Evolutionary conservation across 2,329 filamentous ascomycete species (phyloP), one percentile per base, ranked within the genome.

Genomic region (Samsoniella hepiali): DNA sequence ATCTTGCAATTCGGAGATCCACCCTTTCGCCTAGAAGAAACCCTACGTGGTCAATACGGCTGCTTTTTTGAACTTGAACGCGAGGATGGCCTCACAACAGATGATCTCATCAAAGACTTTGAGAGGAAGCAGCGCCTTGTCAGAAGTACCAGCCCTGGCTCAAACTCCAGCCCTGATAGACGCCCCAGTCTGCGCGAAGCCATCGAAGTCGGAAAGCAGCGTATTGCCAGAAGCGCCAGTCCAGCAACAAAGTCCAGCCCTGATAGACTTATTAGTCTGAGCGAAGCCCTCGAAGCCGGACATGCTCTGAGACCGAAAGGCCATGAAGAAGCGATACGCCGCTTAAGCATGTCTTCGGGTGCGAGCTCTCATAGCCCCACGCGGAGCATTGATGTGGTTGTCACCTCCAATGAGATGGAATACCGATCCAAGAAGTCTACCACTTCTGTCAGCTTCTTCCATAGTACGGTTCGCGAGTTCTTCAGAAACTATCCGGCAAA

Each of bases 1-100:
- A 74, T 76, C n/a, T 70, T 82, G 51, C 72, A 72, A 40, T 79
- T 79, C 60, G 74, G 74, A 0, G 77, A 80, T 51, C 74, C 71
- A 7, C 78, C 73, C 1, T 75, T 73, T 69, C 75, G 74, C 15
- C 71, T 79, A 0, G 77, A 79, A 55, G 77, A 79, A n/a, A 73
- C 75, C 1, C 67, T 82, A 0, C 73, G 80, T 2, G 77, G 75
- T 0, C 77, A 80, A 53, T 82, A 78, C 51, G 76, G 77, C 0
- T 80, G 78, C 58, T 81, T 82, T 54, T 82, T 82, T 47, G 76
- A 75, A 7, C 72, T 82, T 0, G 74, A 78, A 56, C 72, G 79
- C 0, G 77, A 80, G 40, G 79, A 81, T 53, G 78, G 77, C 0
- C 66, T 78, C 10, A 77, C 77, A 0, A 79, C 77, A 0, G 76